Evolutionary conservation across 805 yeast species (phyloP).

Genomic region (Candida rishiriensis): DNA sequence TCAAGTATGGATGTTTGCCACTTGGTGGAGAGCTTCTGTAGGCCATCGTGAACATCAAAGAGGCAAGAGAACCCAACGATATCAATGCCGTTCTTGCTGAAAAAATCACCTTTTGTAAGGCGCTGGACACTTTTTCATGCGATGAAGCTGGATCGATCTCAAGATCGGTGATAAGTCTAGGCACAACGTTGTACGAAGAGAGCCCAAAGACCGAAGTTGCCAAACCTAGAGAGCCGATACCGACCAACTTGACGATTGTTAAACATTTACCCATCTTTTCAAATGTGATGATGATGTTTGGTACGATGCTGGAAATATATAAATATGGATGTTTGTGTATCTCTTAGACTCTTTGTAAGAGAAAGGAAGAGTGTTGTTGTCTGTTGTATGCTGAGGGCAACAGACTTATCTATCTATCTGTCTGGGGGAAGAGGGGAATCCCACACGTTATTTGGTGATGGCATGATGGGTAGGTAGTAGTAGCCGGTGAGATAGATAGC

Average conservation of each 20-base stretch:
- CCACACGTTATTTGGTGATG: too few relatives aligned
- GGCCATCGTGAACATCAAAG: conserved; percentile 51
- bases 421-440: too few relatives aligned
- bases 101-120: conserved; percentile 13
- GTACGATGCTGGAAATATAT: too few relatives aligned
- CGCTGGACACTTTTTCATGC: conserved; percentile 5
- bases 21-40: conserved; percentile 49
- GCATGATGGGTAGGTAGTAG: too few relatives aligned
- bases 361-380: too few relatives aligned
- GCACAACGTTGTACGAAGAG: conserved; percentile 17
- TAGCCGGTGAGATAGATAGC: too few relatives aligned
- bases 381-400: too few relatives aligned
- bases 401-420: too few relatives aligned
- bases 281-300: neutral
- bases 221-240: conserved; percentile 65
- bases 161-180: conserved; percentile 11
- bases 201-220: conserved; percentile 46
- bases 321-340: too few relatives aligned
- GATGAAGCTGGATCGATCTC: conserved; percentile 8
- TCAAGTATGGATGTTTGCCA: conserved; percentile 68
- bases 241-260: conserved; percentile 55
- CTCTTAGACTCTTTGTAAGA: neutral
- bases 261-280: conserved; percentile 49
- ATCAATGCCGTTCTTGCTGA: conserved; percentile 23
- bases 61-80: conserved; percentile 43